Percentiles rank a stretch among this genome's conserved stretches.
phyloP scores from a whole-genome alignment of 1,139 yeast genomes.

The Zygotorulaspora mrakii region DNA sequence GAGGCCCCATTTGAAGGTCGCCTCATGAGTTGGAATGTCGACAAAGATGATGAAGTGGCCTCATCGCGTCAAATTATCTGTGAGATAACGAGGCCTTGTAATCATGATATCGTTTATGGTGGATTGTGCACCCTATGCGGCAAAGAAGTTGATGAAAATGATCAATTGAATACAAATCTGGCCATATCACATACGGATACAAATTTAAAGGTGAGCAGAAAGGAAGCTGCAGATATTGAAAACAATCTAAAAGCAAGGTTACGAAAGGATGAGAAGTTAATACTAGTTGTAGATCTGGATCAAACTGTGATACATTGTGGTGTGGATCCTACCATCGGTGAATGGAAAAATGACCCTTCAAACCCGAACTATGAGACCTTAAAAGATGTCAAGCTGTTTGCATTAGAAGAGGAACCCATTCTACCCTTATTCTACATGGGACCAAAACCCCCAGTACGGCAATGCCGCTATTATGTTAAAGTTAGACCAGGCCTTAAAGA shows the following conservation, averaged over 20 bases:
- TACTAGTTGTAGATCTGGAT: slow-evolving; percentile 91
- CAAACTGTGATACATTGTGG: slow-evolving; percentile 98
- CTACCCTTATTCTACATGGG: slow-evolving; percentile 56
- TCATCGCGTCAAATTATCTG: slow-evolving; percentile 50
- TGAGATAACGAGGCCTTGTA: slow-evolving; percentile 72
- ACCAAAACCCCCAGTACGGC: slow-evolving; percentile 49
- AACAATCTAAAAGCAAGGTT: slow-evolving; percentile 60
- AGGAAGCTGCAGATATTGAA: slow-evolving; percentile 85
- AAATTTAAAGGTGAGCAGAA: slow-evolving; percentile 77
- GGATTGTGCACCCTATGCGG: slow-evolving; percentile 97
- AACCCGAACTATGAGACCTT: slow-evolving; percentile 85
- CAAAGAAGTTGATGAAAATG: slow-evolving; percentile 71
- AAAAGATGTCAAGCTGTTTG: slow-evolving; percentile 73
- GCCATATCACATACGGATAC: slow-evolving; percentile 87
- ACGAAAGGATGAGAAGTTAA: slow-evolving; percentile 61
- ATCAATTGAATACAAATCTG: slow-evolving; percentile 68
- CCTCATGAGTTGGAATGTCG: slow-evolving; percentile 49
- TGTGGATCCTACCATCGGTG: slow-evolving; percentile 95
- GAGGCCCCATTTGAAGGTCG: slow-evolving; percentile 83
- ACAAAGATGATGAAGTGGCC: slow-evolving; percentile 57
- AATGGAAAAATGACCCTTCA: slow-evolving; percentile 84
- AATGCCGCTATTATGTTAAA: slow-evolving; percentile 88
- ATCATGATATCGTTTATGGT: slow-evolving; percentile 93
- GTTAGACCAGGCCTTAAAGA: slow-evolving; percentile 80
- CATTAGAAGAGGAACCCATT: slow-evolving; percentile 70